Evolutionary conservation across 306 rosid genomes (phyloP).

Genomic region (Cicer judaicum): DNA sequence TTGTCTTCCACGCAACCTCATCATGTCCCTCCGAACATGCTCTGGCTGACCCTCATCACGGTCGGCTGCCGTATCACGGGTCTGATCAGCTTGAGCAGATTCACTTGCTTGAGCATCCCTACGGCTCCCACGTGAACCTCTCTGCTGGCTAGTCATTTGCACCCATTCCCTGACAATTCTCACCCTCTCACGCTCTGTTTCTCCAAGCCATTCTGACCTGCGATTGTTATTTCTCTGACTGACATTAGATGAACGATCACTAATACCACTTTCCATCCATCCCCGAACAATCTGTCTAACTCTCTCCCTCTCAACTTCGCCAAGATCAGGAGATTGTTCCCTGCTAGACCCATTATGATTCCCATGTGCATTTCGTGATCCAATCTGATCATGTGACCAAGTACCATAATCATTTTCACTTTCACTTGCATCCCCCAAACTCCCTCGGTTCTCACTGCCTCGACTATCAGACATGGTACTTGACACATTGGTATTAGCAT

Average conservation of each 20-base stretch:
- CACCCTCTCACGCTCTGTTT: slow-evolving; percentile 99
- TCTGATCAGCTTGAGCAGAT: slow-evolving; percentile 60
- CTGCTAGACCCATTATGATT: slow-evolving; percentile 77
- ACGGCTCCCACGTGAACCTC: slow-evolving; percentile 85
- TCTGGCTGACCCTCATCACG: slow-evolving; percentile 92
- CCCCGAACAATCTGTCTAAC: slow-evolving; percentile 97
- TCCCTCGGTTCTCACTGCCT: slow-evolving; percentile 85
- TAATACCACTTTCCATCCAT: slow-evolving; percentile 98
- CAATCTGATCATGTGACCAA: slow-evolving; percentile 84
- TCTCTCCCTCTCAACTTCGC: slow-evolving; percentile 99
- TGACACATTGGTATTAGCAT: slow-evolving; percentile 70
- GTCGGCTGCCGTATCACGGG: slow-evolving; percentile 62
- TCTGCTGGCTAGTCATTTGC: slow-evolving; percentile 95
- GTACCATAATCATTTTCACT: slow-evolving; percentile 91
- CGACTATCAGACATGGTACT: slow-evolving; percentile 76
- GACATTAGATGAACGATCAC: slow-evolving; percentile 78
- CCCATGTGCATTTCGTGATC: slow-evolving; percentile 59
- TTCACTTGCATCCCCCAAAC: slow-evolving; percentile 90
- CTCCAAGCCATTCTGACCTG: slow-evolving; percentile 99
- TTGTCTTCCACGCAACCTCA: slow-evolving; percentile 96
- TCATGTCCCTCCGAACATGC: slow-evolving; percentile 82
- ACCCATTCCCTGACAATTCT: slow-evolving; percentile 99
- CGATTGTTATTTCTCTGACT: slow-evolving; percentile 71
- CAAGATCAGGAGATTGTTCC: slow-evolving; percentile 99
- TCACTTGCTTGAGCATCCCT: slow-evolving; percentile 71